A percentile compares a stretch with the other conserved stretches of the same genome.
Evolutionary conservation across 2,329 filamentous ascomycete genomes (phyloP).

Genomic region (Teratosphaeria viscida): DNA sequence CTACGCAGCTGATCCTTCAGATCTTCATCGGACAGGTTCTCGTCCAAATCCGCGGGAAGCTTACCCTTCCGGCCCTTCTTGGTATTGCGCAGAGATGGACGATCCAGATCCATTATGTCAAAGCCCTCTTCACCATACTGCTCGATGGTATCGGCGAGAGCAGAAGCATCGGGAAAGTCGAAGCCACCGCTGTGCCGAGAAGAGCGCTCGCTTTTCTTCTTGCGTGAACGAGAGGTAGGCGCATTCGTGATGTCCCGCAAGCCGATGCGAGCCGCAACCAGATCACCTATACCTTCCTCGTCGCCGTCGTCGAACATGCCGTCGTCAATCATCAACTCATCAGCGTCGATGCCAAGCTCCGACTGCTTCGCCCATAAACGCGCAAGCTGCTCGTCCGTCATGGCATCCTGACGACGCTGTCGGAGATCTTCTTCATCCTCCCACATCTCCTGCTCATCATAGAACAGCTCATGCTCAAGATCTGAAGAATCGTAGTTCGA

Average conservation of each 20-base stretch:
- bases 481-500: constrained; percentile 28
- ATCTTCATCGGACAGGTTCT: constrained; percentile 35
- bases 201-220: constrained; percentile 12
- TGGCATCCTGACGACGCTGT: constrained; percentile 27
- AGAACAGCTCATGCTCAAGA: constrained; percentile 23
- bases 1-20: constrained; percentile 30
- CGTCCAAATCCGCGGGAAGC: constrained; percentile 24
- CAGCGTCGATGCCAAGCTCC: constrained; percentile 50
- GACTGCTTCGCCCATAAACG: constrained; percentile 51
- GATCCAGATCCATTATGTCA: constrained; percentile 75
- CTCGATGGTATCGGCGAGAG: constrained; percentile 50
- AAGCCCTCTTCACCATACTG: constrained; percentile 60
- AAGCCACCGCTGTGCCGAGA: constrained; percentile 6
- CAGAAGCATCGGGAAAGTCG: constrained; percentile 39
- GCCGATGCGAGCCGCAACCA: constrained; percentile 21
- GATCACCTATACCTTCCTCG: constrained; percentile 18
- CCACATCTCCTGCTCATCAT: constrained; percentile 24
- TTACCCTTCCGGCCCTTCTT: constrained; percentile 49
- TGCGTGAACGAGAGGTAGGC: constrained; percentile 6
- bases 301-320: constrained; percentile 20
- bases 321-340: constrained; percentile 48
- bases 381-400: constrained; percentile 54
- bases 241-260: constrained; percentile 19
- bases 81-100: constrained; percentile 55
- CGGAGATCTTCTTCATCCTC: constrained; percentile 34